These are phyloP conservation scores for cucumber (Cucumis sativus) DNA, from an alignment of 306 rosid genomes.

Conservation along the genomic window Cucumber_9930_V3 NC_026657.2:38123001-38123500, in stretches of 20 bases:
- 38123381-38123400: neutral
- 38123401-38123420: neutral
- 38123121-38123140: neutral
- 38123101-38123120: neutral
- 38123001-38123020: slow-evolving; percentile 48
- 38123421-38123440: neutral
- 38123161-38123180: neutral
- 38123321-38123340: neutral
- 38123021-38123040: slow-evolving; percentile 12
- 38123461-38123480: neutral
- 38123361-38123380: neutral
- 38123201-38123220: too few species aligned
- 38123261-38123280: neutral
- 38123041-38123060: neutral
- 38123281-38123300: neutral
- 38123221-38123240: too few species aligned
- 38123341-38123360: neutral
- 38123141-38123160: neutral
- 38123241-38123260: neutral
- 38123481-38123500: neutral
- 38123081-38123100: neutral
- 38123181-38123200: too few species aligned
- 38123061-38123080: neutral
- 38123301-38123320: neutral
- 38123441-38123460: neutral